Evolutionary conservation across 805 yeast genomes (phyloP), one percentile per base, ranked within the genome.

Genomic region (Pichia nanzhaoensis): DNA sequence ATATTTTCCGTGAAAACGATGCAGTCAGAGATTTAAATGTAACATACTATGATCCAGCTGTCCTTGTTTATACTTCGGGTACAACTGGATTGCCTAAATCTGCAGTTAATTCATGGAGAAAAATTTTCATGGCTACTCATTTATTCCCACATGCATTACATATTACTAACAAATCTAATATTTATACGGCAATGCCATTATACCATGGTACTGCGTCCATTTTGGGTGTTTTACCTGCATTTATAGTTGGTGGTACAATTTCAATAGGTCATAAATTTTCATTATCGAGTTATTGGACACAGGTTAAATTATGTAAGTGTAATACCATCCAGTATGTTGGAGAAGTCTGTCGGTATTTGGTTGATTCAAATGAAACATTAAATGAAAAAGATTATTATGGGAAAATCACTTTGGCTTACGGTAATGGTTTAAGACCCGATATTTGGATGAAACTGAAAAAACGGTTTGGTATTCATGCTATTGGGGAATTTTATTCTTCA

Each of bases 1-100:
- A 78, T 16, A 61, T 66, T 57, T 71, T 76, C 57, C 64, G 90
- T 58, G 78, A 82, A 46, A 64, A 70, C 0, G 80, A 80, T 53
- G 53, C 64, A 8, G 64, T 76, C 9, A 75, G 95, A 63, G 75
- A 84, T 52, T 75, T 77, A 8, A 64, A 64, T 8, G 78, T 79
- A 42, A 63, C 69, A 12, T 83, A 82, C 58, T 75, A 70, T 52
- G 75, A 78, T 45, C 75, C 91, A 4, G 81, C 84, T 18, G 74
- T 82, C 52, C 72, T 86, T 52, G 86, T 90, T 42, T 90, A 82
- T 63, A 90, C 98, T 0, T 85, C 95, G 0, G 98, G 98, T 34
- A 91, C 97, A 6, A 87, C 97, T 0, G 97, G 97, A 0, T 67
- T 90, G 50, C 97, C 98, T 14, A 90, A 90, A 63, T 84, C 96